phyloP scores from a whole-genome alignment of 108 stramenopile genomes.

The Pseudonitzschia multistriata region DNA sequence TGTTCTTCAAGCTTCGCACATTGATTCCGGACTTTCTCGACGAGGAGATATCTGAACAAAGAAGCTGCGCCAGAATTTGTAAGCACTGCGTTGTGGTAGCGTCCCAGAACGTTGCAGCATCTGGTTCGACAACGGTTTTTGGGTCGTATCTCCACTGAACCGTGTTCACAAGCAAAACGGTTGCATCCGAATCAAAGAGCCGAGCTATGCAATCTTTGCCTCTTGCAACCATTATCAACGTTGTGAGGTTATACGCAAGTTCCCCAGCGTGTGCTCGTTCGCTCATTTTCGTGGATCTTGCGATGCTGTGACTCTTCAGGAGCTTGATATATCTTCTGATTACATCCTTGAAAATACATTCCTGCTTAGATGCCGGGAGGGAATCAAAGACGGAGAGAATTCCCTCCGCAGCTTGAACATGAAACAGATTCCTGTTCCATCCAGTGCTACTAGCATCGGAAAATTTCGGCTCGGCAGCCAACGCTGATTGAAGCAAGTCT shows the following conservation, averaged over 20 bases:
- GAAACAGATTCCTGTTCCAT: constrained; percentile 24
- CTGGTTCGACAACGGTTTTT: constrained; percentile 30
- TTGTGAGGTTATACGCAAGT: constrained; percentile 49
- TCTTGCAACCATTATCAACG: constrained; percentile 40
- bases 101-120: constrained; percentile 50
- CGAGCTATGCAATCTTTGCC: constrained; percentile 32
- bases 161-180: constrained; percentile 33
- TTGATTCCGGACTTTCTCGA: constrained; percentile 14
- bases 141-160: constrained; percentile 53
- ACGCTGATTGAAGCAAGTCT: constrained; percentile 18
- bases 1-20: constrained; percentile 23
- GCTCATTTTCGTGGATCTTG: constrained; percentile 24
- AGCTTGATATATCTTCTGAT: constrained; percentile 32
- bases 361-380: constrained; percentile 26
- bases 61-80: constrained; percentile 38
- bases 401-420: constrained; percentile 44
- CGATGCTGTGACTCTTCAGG: constrained; percentile 35
- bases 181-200: constrained; percentile 19
- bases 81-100: constrained; percentile 60
- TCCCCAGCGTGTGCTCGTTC: constrained; percentile 37
- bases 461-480: constrained; percentile 7
- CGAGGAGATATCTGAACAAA: constrained; percentile 13
- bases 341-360: constrained; percentile 21
- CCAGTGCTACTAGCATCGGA: not conserved
- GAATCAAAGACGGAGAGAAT: constrained; percentile 43